Evolutionary conservation across 495 filamentous ascomycete genomes (phyloP).

Genomic region (Neurospora africana): DNA sequence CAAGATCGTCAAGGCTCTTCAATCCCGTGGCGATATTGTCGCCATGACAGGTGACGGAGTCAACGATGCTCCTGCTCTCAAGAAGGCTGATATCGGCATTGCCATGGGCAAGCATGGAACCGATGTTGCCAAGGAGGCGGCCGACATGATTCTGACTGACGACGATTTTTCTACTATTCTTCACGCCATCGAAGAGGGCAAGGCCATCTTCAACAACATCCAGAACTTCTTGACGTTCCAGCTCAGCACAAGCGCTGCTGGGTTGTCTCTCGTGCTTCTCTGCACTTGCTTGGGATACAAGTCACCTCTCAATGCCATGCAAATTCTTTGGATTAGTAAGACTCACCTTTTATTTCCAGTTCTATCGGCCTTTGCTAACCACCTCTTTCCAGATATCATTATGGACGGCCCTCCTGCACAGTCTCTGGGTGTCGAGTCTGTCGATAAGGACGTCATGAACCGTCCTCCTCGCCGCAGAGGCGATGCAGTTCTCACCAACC

Average conservation of each 20-base stretch:
- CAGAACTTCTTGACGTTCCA: conserved; percentile 99
- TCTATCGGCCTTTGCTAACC: conserved; percentile 14
- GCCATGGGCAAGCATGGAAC: conserved; percentile 94
- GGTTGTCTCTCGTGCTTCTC: conserved; percentile 79
- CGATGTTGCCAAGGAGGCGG: conserved; percentile 95
- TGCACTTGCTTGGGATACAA: conserved; percentile 87
- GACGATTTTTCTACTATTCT: conserved; percentile 98
- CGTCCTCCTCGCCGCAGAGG: conserved; percentile 75
- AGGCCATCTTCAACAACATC: conserved; percentile 98
- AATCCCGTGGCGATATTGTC: conserved; percentile 89
- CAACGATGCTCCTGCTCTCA: conserved; percentile 92
- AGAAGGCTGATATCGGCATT: conserved; percentile 96
- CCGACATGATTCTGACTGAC: conserved; percentile 98
- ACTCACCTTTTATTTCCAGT: conserved; percentile 8
- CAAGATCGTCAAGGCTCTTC: conserved; percentile 88
- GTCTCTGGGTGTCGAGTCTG: conserved; percentile 90
- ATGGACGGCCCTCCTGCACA: conserved; percentile 98
- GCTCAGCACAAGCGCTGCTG: conserved; percentile 91
- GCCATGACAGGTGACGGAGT: conserved; percentile 99
- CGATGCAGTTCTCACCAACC: conserved; percentile 76
- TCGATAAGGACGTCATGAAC: conserved; percentile 89
- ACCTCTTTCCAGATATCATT: conserved; percentile 59
- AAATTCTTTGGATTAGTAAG: conserved; percentile 99
- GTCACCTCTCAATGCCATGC: conserved; percentile 95
- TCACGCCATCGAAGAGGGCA: conserved; percentile 93